Conservation (phyloP, 2,329 filamentous ascomycete species). For the Aspergillus pseudotamarii region DNA sequence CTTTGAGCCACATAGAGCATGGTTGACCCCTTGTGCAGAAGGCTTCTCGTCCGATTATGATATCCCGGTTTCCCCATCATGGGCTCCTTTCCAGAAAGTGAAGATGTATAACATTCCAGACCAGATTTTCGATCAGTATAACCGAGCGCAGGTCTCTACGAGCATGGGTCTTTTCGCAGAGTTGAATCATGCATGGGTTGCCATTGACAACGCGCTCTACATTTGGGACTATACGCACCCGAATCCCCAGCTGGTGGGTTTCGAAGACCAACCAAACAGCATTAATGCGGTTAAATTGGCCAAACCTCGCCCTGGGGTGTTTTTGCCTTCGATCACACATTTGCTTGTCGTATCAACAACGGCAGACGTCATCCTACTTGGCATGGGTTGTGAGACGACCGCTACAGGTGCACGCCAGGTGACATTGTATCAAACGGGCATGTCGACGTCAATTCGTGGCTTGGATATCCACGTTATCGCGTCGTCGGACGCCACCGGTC, state of each 20-base stretch:
- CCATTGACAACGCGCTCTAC: conserved; percentile 93
- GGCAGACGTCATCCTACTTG: conserved; percentile 82
- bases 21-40: conserved; percentile 55
- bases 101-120: conserved; percentile 90
- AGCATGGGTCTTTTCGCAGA: conserved; percentile 94
- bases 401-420: conserved; percentile 71
- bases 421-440: conserved; percentile 83
- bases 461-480: conserved; percentile 77
- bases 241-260: conserved; percentile 89
- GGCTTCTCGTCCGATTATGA: conserved; percentile 93
- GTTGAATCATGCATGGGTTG: conserved; percentile 92
- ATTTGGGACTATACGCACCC: conserved; percentile 96
- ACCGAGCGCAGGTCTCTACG: conserved; percentile 83
- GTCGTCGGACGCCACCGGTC: conserved; percentile 75
- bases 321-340: conserved; percentile 81
- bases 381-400: conserved; percentile 69
- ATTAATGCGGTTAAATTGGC: conserved; percentile 92
- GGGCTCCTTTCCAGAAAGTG: conserved; percentile 86
- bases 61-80: conserved; percentile 66
- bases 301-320: conserved; percentile 81
- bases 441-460: conserved; percentile 76
- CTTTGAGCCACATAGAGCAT: not conserved
- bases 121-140: conserved; percentile 88
- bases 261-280: conserved; percentile 82
- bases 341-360: conserved; percentile 87